phyloP scores from a whole-genome alignment of 129 eudicot species.

The Cynara cardunculus region DNA sequence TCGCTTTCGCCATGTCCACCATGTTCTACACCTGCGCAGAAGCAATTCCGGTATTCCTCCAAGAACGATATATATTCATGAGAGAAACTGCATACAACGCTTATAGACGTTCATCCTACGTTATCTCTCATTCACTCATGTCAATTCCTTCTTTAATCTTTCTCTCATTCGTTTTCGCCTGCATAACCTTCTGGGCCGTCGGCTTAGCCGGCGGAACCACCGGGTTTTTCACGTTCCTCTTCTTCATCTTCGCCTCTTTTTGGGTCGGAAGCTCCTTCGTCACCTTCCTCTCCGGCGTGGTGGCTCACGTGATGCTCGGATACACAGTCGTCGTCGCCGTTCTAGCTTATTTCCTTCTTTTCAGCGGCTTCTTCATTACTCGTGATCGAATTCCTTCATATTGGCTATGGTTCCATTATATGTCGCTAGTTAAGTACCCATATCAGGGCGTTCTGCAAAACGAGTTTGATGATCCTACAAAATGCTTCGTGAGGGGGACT shows the following conservation, averaged over 20 bases:
- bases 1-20: slow-evolving; percentile 91
- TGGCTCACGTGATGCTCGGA: slow-evolving; percentile 72
- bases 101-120: slow-evolving; percentile 77
- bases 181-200: slow-evolving; percentile 68
- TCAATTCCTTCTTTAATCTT: slow-evolving; percentile 62
- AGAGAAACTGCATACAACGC: slow-evolving; percentile 93
- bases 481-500: slow-evolving; percentile 67
- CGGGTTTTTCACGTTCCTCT: slow-evolving; percentile 59
- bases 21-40: slow-evolving; percentile 92
- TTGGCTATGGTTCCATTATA: slow-evolving; percentile 95
- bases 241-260: slow-evolving; percentile 71
- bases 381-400: slow-evolving; percentile 72
- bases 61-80: slow-evolving; percentile 76
- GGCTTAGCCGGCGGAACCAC: slow-evolving; percentile 66
- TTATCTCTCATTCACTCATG: slow-evolving; percentile 61
- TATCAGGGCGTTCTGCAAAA: slow-evolving; percentile 84
- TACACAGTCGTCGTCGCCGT: slow-evolving; percentile 79
- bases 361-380: slow-evolving; percentile 80
- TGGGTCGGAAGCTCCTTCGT: slow-evolving; percentile 98
- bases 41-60: slow-evolving; percentile 85
- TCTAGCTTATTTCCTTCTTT: slow-evolving; percentile 68
- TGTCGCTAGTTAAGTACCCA: slow-evolving; percentile 83
- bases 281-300: slow-evolving; percentile 79
- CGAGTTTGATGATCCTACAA: slow-evolving; percentile 59
- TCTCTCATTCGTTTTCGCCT: slow-evolving; percentile 62